Base-by-base conservation (phyloP, 805 yeast species). In the Sungouiella blattae region DNA sequence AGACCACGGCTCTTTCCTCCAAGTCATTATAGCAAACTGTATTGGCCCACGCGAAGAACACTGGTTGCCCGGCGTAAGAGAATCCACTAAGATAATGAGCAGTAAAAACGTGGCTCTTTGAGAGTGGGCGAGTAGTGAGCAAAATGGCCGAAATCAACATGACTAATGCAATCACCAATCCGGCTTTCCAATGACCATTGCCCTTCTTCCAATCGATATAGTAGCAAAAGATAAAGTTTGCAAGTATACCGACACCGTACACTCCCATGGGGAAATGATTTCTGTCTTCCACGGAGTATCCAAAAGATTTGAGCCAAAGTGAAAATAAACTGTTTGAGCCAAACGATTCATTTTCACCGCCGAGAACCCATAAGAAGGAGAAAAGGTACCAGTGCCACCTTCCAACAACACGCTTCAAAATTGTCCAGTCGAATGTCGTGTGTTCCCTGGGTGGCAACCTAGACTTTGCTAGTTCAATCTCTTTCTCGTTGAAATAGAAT, bases 1-100 rank as follows among this genome's bases (percentile, higher is more conserved):
- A 58, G 1, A 78, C 80, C 30, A 80, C 62, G 0, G 85, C 82
- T 49, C 85, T 65, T 47, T 77, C 82, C 58, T 80, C 78, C 17
- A 75, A 53, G 52, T 80, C 86, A 41, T 74, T 67, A 21, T 71
- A 67, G 41, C 80, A 75, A 1, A 76, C 74, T 30, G 75, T 61
- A 45, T 78, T 78, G 3, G 81, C 81, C 83, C 84, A 78, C 0
- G 83, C 75, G 33, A 79, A 74, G 52, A 75, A 73, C 0, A 73
- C 65, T 0, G 84, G 73, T 41, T 78, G 83, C 4, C 80, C 82
- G 23, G 82, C 77, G 44, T 69, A 77, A 0, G 78, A 53, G 11
- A 72, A 49, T 11, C 82, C 83, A 25, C 78, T 66, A 2, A 77
- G 37, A 41, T 76, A 77, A 34, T 77, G 82, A 1, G 80, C 78